A percentile compares a stretch with the other conserved stretches of the same genome.
Conservation (phyloP, 2,329 filamentous ascomycete species). For the Neobulgaria alba region DNA sequence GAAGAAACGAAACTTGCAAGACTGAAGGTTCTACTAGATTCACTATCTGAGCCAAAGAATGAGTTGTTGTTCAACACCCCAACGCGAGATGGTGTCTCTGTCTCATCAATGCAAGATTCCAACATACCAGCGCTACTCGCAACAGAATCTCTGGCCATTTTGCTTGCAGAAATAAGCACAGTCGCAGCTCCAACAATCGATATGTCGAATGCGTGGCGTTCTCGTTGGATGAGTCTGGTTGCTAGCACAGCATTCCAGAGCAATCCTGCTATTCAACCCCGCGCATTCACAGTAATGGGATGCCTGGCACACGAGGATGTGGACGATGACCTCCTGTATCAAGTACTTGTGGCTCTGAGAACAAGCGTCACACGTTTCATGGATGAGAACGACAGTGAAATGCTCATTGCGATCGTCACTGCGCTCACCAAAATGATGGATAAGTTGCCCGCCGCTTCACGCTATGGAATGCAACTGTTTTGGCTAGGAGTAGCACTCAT, state of each 20-base stretch:
- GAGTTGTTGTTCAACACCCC: constrained; percentile 48
- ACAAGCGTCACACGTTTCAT: constrained; percentile 57
- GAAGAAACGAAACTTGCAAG: constrained; percentile 43
- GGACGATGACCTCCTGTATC: constrained; percentile 62
- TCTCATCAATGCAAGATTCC: constrained; percentile 45
- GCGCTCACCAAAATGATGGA: constrained; percentile 64
- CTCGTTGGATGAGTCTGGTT: constrained; percentile 65
- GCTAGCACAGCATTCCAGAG: constrained; percentile 66
- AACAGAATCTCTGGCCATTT: constrained; percentile 52
- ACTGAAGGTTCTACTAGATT: constrained; percentile 45
- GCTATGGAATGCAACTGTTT: constrained; percentile 61
- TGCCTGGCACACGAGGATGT: constrained; percentile 64
- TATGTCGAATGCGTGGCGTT: constrained; percentile 59
- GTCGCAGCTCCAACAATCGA: constrained; percentile 56
- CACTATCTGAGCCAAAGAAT: constrained; percentile 49
- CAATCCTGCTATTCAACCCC: constrained; percentile 61
- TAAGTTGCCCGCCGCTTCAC: constrained; percentile 56
- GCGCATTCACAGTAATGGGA: constrained; percentile 64
- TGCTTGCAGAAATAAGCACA: constrained; percentile 55
- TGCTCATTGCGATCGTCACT: constrained; percentile 60
- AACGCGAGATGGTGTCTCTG: constrained; percentile 44
- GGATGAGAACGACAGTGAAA: constrained; percentile 56
- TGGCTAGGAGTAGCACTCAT: constrained; percentile 62
- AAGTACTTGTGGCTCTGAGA: constrained; percentile 59
- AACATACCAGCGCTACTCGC: constrained; percentile 32